Conservation (phyloP, 176 grass and related monocot genomes). For the Lolium rigidum region DNA sequence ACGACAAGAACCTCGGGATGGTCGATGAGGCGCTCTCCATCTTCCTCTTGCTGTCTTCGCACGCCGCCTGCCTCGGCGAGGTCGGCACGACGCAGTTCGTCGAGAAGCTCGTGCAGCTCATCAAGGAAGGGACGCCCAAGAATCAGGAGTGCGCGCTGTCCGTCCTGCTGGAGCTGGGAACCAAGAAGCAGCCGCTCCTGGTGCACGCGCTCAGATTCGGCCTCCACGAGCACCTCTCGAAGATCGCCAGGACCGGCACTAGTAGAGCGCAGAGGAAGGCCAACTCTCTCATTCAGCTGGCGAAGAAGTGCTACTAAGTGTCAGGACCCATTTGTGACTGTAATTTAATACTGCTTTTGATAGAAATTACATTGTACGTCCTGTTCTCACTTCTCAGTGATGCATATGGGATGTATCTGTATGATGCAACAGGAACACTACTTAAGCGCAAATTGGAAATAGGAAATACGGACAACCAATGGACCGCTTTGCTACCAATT, state of each 20-base stretch:
- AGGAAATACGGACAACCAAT: too few relatives aligned
- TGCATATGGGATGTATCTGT: too few relatives aligned
- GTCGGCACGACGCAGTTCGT: slow-evolving; percentile 54
- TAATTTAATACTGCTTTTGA: not conserved
- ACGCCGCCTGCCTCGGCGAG: slow-evolving; percentile 44
- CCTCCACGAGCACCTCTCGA: slow-evolving; percentile 51
- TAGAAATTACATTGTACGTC: not conserved
- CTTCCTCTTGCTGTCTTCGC: slow-evolving; percentile 61
- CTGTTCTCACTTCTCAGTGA: not conserved
- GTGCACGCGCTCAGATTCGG: slow-evolving; percentile 57
- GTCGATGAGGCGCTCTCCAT: slow-evolving; percentile 75
- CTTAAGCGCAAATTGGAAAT: too few relatives aligned
- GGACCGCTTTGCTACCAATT: too few relatives aligned
- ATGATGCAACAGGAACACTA: too few relatives aligned
- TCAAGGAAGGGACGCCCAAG: slow-evolving; percentile 76
- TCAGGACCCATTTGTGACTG: not conserved
- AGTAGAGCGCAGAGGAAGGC: slow-evolving; percentile 81
- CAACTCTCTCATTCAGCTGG: slow-evolving; percentile 62
- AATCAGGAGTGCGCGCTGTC: slow-evolving; percentile 79
- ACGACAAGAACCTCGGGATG: slow-evolving; percentile 62
- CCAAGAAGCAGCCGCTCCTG: slow-evolving; percentile 56
- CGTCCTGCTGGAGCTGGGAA: slow-evolving; percentile 70
- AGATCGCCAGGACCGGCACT: slow-evolving; percentile 58
- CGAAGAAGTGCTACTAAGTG: slow-evolving; percentile 48
- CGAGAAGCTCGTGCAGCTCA: slow-evolving; percentile 57